Evolutionary conservation across 768 basidiomycete genomes (phyloP).

Genomic region (Asterophora parasitica): DNA sequence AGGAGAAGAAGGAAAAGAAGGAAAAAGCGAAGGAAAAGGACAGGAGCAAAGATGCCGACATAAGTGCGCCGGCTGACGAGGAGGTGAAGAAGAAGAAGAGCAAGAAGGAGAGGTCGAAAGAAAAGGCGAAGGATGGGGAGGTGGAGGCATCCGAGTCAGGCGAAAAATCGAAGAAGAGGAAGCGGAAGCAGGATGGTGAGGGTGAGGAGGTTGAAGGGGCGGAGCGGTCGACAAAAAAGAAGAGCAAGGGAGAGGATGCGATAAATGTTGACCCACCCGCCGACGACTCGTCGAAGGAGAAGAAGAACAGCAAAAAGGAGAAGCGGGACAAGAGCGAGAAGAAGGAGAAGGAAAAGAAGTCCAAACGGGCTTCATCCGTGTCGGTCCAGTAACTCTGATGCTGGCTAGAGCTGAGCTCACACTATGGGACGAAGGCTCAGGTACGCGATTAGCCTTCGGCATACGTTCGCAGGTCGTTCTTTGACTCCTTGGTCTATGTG

Average conservation of each 20-base stretch:
- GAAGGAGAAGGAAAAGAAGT: conserved; percentile 20
- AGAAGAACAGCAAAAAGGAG: conserved; percentile 21
- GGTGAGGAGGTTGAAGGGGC: neutral
- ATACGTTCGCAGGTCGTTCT: no score
- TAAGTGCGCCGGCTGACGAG: conserved; percentile 13
- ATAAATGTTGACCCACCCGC: conserved; percentile 14
- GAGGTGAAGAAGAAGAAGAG: conserved; percentile 18
- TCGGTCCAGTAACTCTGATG: conserved; percentile 13
- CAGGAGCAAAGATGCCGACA: conserved; percentile 17
- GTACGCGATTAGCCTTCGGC: no score
- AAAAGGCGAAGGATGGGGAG: conserved; percentile 17
- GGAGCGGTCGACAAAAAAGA: neutral
- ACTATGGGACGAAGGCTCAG: no score
- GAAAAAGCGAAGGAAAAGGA: conserved; percentile 23
- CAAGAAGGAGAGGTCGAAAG: conserved; percentile 24
- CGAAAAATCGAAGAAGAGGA: conserved; percentile 16
- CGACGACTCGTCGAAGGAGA: conserved; percentile 13
- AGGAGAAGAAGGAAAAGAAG: conserved; percentile 24
- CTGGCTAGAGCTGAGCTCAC: neutral
- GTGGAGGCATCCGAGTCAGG: conserved; percentile 6
- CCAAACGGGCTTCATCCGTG: conserved; percentile 14
- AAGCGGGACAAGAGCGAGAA: conserved; percentile 30
- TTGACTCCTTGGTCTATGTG: no score
- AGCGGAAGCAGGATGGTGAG: conserved; percentile 13
- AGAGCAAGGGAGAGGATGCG: conserved; percentile 13